Evolutionary conservation across 139 green algal species (phyloP).

Genomic region (Parachlorella kessleri): DNA sequence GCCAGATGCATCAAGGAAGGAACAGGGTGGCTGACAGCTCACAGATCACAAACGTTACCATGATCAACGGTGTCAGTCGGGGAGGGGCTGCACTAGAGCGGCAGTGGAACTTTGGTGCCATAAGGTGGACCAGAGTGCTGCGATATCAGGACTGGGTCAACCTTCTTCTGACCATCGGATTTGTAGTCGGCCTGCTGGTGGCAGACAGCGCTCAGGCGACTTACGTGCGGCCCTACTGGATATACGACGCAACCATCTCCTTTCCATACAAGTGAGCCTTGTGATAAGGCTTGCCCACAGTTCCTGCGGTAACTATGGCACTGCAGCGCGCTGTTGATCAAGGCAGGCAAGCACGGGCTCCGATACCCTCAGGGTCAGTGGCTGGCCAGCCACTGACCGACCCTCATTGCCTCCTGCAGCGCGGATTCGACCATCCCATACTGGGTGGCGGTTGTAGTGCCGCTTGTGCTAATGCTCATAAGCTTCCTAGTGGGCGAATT

Average conservation of each 20-base stretch:
- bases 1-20: too few relatives aligned
- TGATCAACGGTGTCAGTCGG: too few relatives aligned
- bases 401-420: not conserved
- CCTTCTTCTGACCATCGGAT: not conserved
- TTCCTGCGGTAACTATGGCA: not conserved
- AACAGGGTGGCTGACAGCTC: too few relatives aligned
- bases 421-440: slow-evolving; percentile 28
- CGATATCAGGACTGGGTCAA: not conserved
- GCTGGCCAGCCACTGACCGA: too few relatives aligned
- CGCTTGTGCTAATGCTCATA: not conserved
- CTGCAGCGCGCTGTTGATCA: not conserved
- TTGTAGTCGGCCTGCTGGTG: not conserved
- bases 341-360: not conserved
- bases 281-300: not conserved
- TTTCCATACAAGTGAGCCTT: slow-evolving; percentile 5
- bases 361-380: too few relatives aligned
- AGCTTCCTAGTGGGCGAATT: slow-evolving; percentile 11
- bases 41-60: too few relatives aligned
- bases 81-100: too few relatives aligned
- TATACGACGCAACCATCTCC: slow-evolving; percentile 35
- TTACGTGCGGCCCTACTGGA: slow-evolving; percentile 2
- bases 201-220: not conserved
- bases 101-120: too few relatives aligned
- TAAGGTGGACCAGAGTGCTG: too few relatives aligned
- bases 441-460: slow-evolving; percentile 21